A percentile compares a stretch with the other conserved stretches of the same genome.
phyloP scores from a whole-genome alignment of 1,284 basidiomycete genomes.

The Ganoderma multipileum region DNA sequence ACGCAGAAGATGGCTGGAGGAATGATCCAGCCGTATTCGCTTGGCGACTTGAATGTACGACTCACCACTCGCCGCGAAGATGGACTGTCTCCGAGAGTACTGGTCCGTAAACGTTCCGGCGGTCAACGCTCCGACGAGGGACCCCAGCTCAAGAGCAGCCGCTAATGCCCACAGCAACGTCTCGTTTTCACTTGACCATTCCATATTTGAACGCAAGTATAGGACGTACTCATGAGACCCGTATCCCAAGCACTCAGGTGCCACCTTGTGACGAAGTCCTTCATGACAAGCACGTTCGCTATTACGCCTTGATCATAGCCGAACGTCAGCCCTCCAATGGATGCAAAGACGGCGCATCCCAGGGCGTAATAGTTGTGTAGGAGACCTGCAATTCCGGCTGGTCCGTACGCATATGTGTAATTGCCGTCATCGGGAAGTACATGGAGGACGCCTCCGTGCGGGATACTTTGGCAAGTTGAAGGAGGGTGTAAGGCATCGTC shows the following conservation, averaged over 20 bases:
- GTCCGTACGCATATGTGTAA: conserved; percentile 75
- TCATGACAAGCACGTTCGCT: conserved; percentile 86
- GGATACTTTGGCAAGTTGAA: conserved; percentile 1
- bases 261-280: conserved; percentile 69
- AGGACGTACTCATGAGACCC: conserved; percentile 72
- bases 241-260: conserved; percentile 75
- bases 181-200: neutral
- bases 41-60: conserved; percentile 9
- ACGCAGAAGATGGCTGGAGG: conserved; percentile 70
- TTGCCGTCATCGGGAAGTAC: conserved; percentile 37
- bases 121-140: conserved; percentile 70
- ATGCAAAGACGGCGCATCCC: conserved; percentile 73
- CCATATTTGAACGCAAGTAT: neutral
- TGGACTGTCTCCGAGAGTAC: conserved; percentile 70
- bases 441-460: conserved; percentile 40
- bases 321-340: conserved; percentile 81
- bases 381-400: conserved; percentile 67
- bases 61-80: conserved; percentile 72
- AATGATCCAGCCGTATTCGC: neutral
- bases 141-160: conserved; percentile 79
- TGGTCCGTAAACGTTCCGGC: conserved; percentile 74
- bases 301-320: conserved; percentile 65
- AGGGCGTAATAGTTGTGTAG: conserved; percentile 66
- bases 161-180: conserved; percentile 47
- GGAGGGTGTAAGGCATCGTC: neutral